phyloP scores from a whole-genome alignment of 495 filamentous ascomycete genomes.

The Copromyces sp. region DNA sequence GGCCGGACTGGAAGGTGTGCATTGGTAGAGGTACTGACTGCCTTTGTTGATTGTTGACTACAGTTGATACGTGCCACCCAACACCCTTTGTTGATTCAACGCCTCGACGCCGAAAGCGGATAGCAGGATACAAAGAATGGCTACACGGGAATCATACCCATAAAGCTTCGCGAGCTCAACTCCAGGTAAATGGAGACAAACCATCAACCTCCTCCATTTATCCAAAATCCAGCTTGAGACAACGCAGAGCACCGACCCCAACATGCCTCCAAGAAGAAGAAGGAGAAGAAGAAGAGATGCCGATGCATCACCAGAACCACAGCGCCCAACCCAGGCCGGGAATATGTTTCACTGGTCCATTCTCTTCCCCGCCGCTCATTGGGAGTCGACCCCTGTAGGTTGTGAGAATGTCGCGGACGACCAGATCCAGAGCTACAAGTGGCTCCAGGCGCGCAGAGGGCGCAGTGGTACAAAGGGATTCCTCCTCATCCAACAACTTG shows the following conservation, averaged over 20 bases:
- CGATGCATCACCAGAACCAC: neutral
- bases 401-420: neutral
- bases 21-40: neutral
- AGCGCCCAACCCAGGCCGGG: neutral
- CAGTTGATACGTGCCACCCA: neutral
- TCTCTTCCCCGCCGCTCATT: neutral
- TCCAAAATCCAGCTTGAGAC: neutral
- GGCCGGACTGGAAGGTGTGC: neutral
- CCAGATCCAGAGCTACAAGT: neutral
- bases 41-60: neutral
- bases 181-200: neutral
- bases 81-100: neutral
- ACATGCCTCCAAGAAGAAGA: neutral
- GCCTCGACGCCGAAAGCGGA: neutral
- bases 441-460: neutral
- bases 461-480: neutral
- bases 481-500: slow-evolving; percentile 1
- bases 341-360: neutral
- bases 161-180: neutral
- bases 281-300: neutral
- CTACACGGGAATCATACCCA: neutral
- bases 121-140: neutral
- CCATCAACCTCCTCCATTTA: neutral
- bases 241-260: neutral
- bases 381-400: neutral